Evolutionary conservation across 2,329 filamentous ascomycete species (phyloP), one percentile per base, ranked within the genome.

Genomic region (Hymenoscyphus linearis): DNA sequence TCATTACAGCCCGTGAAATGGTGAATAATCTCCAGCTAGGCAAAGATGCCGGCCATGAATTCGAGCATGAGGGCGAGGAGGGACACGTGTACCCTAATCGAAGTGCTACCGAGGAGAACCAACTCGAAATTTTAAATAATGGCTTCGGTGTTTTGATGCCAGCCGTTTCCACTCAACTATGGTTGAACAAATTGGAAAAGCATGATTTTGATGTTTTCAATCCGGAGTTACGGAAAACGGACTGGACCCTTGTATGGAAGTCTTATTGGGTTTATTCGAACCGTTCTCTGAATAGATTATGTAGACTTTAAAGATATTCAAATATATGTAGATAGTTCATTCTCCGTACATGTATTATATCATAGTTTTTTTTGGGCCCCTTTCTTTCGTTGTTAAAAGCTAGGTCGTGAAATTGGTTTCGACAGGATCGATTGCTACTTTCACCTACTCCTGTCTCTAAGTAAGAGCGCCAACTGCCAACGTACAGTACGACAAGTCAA

Each of bases 1-100:
- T 99, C 36, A 96, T 97, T 67, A 98, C 93, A 0, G 93, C 90
- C 1, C 82, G 92, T 62, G 91, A 96, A 73, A 96, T 99, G 92
- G 75, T 98, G 63, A 87, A 86, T 70, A 91, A 90, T 69, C 77
- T 96, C 22, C 85, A 85, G 59, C 86, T 85, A 3, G 91, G 92
- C 1, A 77, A 88, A 67, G 86, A 85, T 55, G 84, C 90, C 0
- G 91, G 88, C 0, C 93, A 97, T 73, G 91, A 90, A 4, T 97
- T 93, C 73, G 93, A 98, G 76, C 90, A 97, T 71, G 82, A 89
- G 63, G 84, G 86, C 34, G 91, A 96, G 71, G 86, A 86, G 57
- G 90, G 89, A 40, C 82, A 85, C 68, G 71, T 78, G 2, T 83
- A 85, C 66, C 64, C 72, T 18, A 68, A 74, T 66, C 66, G 73